Evolutionary conservation across 768 basidiomycete species (phyloP), one percentile per base, ranked within the genome.

Genomic region (Boletus sensibilis): DNA sequence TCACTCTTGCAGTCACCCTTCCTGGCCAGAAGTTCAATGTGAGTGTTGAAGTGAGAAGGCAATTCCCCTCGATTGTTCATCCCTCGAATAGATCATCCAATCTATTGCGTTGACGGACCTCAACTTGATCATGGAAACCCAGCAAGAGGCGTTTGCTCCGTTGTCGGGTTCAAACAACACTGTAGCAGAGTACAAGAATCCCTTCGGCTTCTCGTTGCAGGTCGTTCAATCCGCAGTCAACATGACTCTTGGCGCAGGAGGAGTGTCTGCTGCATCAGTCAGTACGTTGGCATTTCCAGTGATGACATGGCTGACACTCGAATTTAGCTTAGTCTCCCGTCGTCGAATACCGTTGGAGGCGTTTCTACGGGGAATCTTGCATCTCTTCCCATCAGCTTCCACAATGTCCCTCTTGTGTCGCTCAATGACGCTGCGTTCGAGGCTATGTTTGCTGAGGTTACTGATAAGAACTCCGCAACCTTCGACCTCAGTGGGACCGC

Each of bases 191-290:
- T 87, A 86, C 68, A 82, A 80, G 69, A 90, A 89, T 69, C 88
- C 88, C 1, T 90, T 90, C 66, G 88, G 88, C 4, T 90, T 90
- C 72, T 81, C 84, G 12, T 67, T 90, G 51, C 86, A 88, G 63
- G 84, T 87, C 23, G 68, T 83, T 12, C 75, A 80, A 59, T 74
- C 82, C 2, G 76, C 78, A 1, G 77, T 88, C 63, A 77, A 79
- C 23, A 80, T 90, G 59, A 75, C 75, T 45, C 69, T 90, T 44
- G 74, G 71, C 18, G 71, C 71, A 6, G 73, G 74, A 21, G 83
- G 84, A 5, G 66, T 74, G 27, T 72, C 83, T 54, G 76, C 82
- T 37, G 86, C 86, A 29, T 69, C 78, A 68, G 85, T 87, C 66
- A 53, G 75, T 55, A 14, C 21, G 25, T 35, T 43, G 47, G 23